Conservation (phyloP, 495 filamentous ascomycete species). For the Immersiella caudata region DNA sequence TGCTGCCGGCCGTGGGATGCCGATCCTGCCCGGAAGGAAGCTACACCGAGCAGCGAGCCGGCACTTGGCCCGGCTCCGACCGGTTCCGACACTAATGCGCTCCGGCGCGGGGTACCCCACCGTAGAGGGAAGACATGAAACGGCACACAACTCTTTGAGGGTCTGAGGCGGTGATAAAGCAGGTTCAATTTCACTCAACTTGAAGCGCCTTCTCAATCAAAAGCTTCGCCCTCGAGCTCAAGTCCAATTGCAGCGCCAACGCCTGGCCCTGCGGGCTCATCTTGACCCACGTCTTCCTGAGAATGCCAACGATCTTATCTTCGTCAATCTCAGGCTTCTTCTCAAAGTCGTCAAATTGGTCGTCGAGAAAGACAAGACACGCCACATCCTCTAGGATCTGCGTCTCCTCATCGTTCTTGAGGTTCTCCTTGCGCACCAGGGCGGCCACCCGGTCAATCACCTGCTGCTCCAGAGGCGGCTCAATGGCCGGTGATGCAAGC, state of each 20-base stretch:
- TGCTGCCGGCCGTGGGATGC: no score
- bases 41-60: no score
- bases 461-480: constrained; percentile 39
- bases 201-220: constrained; percentile 67
- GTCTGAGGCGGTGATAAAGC: no score
- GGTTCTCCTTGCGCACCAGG: constrained; percentile 66
- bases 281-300: constrained; percentile 84
- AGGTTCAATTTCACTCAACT: neutral
- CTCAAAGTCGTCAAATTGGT: constrained; percentile 79
- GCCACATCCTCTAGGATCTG: constrained; percentile 82
- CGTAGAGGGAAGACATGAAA: no score
- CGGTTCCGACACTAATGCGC: no score
- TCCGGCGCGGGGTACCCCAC: no score
- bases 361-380: constrained; percentile 83
- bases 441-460: constrained; percentile 56
- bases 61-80: no score
- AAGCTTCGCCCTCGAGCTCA: constrained; percentile 59
- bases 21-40: no score
- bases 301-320: constrained; percentile 71
- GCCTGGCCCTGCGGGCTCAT: constrained; percentile 69
- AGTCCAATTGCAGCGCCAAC: constrained; percentile 65
- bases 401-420: constrained; percentile 64
- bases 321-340: constrained; percentile 59
- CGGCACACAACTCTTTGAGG: no score
- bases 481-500: constrained; percentile 50